These are phyloP conservation scores for Pseudoscleropodium purum DNA, from an alignment of 225 moss, liverwort and hornwort genomes.

Conservation along the genomic window DNA sequence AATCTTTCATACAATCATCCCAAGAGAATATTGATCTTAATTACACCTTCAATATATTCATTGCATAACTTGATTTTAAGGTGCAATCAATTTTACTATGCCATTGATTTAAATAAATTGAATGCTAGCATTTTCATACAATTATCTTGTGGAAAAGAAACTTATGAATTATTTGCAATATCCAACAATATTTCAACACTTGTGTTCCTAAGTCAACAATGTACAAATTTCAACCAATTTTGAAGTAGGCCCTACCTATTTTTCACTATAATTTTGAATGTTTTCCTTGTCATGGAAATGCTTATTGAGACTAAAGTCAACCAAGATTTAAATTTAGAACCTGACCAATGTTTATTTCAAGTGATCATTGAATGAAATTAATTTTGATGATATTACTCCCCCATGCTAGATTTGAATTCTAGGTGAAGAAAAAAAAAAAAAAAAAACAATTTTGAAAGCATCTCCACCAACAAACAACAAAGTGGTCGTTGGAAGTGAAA, in stretches of 20 bases:
- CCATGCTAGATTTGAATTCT: fast-evolving
- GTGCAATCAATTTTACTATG: background rate
- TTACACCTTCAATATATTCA: background rate
- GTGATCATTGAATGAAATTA: background rate
- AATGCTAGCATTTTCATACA: background rate
- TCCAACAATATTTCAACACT: too few relatives aligned
- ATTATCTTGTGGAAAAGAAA: too few relatives aligned
- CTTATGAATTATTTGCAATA: background rate
- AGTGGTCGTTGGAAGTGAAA: too few relatives aligned
- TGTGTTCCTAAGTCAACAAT: background rate
- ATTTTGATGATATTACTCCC: background rate
- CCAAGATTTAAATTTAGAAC: too few relatives aligned
- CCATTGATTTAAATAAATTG: background rate
- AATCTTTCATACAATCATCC: too few relatives aligned
- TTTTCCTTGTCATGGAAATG: background rate
- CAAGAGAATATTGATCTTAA: background rate
- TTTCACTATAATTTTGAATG: background rate
- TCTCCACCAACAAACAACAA: fast-evolving
- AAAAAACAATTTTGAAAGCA: background rate
- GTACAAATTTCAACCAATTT: background rate
- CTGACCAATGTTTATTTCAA: background rate
- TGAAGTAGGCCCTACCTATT: background rate
- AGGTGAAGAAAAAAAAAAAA: background rate
- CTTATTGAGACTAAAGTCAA: background rate
- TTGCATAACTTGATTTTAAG: background rate